Evolutionary conservation across 805 yeast genomes (phyloP), one percentile per base, ranked within the genome.

Genomic region (Lachancea lanzarotensis): DNA sequence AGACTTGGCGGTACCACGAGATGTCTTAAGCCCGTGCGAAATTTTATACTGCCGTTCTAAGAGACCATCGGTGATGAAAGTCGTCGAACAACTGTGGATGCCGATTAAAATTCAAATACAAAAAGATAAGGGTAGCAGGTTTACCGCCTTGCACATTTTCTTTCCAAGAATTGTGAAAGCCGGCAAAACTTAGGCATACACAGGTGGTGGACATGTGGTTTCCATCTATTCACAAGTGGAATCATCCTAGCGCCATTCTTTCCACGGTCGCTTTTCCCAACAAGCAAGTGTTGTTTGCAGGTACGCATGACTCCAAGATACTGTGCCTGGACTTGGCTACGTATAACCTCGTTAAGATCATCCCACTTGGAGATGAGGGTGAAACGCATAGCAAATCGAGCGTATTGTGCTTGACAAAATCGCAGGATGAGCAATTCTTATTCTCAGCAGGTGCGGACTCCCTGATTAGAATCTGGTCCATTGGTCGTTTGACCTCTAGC

Each of bases 361-460:
- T 70, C 32, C 70, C 68, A 9, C 64, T 85, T 17, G 70, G 70
- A 5, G 43, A 49, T 13, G 27, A 32, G 17, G 56, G 53, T n/a
- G 46, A 36, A 27, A 47, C 57, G 7, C 56, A 62, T 42, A 63
- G 66, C 4, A 56, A 62, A 37, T 62, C 64, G 1, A 61, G 66
- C n/a, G 86, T 91, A 2, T 68, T 89, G 31, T 82, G 93, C 55
- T 60, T 91, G 48, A 67, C 78, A 19, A 66, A 76, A 36, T 75
- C 80, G 10, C 62, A 65, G 3, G 68, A 68, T 49, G 89, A 79
- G 54, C 68, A 72, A 37, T 73, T 67, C 39, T 70, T 91, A 32
- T 84, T 93, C 55, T 79, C 93, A 31, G 96, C 93, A 2, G 91
- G 95, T 1, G 81, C 93, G 8, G 98, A 91, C 60, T 89, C 97